A percentile compares a stretch with the other conserved stretches of the same genome.
phyloP scores from a whole-genome alignment of 2,329 filamentous ascomycete species.

The Beauveria asiatica region DNA sequence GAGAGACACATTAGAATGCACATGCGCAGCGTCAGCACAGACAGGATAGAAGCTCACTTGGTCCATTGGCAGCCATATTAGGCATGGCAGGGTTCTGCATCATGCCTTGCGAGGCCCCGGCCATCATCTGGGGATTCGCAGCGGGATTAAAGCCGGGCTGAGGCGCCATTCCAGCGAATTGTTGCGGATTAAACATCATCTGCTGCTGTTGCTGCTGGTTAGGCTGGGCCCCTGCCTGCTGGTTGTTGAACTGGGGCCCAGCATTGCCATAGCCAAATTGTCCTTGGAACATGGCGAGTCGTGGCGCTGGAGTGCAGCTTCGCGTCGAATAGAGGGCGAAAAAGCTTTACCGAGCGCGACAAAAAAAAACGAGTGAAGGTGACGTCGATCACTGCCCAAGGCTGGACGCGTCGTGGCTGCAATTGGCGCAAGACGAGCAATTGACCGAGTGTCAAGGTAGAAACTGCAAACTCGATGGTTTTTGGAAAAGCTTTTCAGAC shows the following conservation, averaged over 20 bases:
- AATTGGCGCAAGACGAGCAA: slow-evolving; percentile 3
- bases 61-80: slow-evolving; percentile 50
- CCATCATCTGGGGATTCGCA: slow-evolving; percentile 48
- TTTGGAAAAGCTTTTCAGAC: background rate
- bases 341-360: background rate
- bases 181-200: slow-evolving; percentile 35
- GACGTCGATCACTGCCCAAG: background rate
- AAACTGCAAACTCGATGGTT: background rate
- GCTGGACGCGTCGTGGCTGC: slow-evolving; percentile 6
- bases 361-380: background rate
- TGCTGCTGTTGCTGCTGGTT: slow-evolving; percentile 26
- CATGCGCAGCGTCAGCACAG: slow-evolving; percentile 2
- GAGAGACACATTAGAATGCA: background rate
- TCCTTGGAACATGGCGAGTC: slow-evolving; percentile 9
- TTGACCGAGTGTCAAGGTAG: background rate
- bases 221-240: slow-evolving; percentile 16
- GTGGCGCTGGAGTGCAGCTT: background rate
- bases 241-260: slow-evolving; percentile 12
- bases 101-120: slow-evolving; percentile 47
- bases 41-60: slow-evolving; percentile 38
- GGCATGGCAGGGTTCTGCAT: slow-evolving; percentile 55
- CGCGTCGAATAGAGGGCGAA: background rate
- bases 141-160: slow-evolving; percentile 42
- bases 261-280: slow-evolving; percentile 11
- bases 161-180: slow-evolving; percentile 44